A percentile compares a stretch with the other conserved stretches of the same genome.
Evolutionary conservation across 768 basidiomycete genomes (phyloP).

Genomic region (Rubroboletus satanas): DNA sequence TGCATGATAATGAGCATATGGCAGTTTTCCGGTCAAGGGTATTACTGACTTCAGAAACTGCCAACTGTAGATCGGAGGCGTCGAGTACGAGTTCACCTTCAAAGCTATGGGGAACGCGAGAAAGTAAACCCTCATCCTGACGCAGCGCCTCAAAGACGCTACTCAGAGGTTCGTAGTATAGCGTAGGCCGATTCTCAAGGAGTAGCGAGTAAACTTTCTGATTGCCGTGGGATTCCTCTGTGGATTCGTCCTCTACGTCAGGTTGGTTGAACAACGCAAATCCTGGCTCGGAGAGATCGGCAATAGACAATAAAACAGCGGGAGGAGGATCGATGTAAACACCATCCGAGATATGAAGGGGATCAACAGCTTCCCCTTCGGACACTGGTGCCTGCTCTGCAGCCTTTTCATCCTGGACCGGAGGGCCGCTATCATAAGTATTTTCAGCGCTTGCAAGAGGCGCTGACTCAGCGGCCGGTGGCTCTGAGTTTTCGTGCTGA

Average conservation of each 20-base stretch:
- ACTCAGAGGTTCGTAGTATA: constrained; percentile 75
- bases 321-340: constrained; percentile 76
- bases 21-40: background rate
- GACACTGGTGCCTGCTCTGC: constrained; percentile 8
- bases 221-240: constrained; percentile 9
- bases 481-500: constrained; percentile 10
- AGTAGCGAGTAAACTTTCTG: constrained; percentile 39
- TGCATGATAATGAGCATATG: constrained; percentile 26
- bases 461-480: constrained; percentile 8
- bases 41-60: constrained; percentile 56
- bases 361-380: constrained; percentile 32
- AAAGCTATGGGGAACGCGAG: constrained; percentile 41
- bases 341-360: constrained; percentile 61
- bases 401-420: constrained; percentile 8
- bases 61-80: constrained; percentile 64
- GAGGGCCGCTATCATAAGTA: background rate
- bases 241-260: constrained; percentile 23
- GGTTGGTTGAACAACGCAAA: constrained; percentile 59
- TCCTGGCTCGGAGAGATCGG: constrained; percentile 38
- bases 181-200: constrained; percentile 58
- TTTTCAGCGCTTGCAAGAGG: constrained; percentile 7
- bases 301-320: constrained; percentile 51
- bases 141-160: constrained; percentile 70
- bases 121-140: constrained; percentile 49
- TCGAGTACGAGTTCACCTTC: constrained; percentile 66